Evolutionary conservation across 768 basidiomycete species (phyloP).

Genomic region (Lyophyllum shimeji): DNA sequence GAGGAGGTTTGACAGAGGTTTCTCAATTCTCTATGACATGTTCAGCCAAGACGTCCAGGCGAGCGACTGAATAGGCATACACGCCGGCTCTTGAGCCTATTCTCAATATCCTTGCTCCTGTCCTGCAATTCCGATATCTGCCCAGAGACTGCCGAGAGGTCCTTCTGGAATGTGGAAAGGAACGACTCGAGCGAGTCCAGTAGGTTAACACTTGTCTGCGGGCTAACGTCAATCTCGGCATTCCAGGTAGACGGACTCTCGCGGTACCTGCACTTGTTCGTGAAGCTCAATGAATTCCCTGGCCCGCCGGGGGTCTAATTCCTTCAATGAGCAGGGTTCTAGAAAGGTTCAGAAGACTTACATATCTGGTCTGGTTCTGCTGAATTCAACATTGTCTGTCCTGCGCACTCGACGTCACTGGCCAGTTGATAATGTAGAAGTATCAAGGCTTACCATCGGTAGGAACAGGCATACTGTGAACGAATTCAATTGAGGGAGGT

Average conservation of each 20-base stretch:
- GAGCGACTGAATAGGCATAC: slow-evolving; percentile 44
- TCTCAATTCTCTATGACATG: slow-evolving; percentile 77
- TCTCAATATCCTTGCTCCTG: slow-evolving; percentile 89
- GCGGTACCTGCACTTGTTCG: slow-evolving; percentile 79
- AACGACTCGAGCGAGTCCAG: slow-evolving; percentile 89
- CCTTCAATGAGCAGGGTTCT: neutral
- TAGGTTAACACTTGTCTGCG: slow-evolving; percentile 80
- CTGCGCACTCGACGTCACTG: neutral
- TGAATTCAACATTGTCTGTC: neutral
- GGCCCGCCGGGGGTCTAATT: slow-evolving; percentile 37
- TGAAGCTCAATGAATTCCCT: slow-evolving; percentile 85
- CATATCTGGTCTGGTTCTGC: slow-evolving; percentile 27
- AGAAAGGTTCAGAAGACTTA: slow-evolving; percentile 21
- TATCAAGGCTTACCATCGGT: neutral
- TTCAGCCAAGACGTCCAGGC: neutral
- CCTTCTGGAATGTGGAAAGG: slow-evolving; percentile 92
- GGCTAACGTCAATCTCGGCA: neutral
- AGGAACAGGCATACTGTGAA: neutral
- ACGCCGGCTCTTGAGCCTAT: slow-evolving; percentile 77
- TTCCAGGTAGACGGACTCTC: neutral
- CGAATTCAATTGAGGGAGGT: neutral
- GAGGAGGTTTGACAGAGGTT: slow-evolving; percentile 79
- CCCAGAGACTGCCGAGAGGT: slow-evolving; percentile 91
- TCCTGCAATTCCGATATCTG: slow-evolving; percentile 95
- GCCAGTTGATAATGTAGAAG: neutral